Conservation (phyloP, 73 alveolate genomes). For the Stentor roeselii region DNA sequence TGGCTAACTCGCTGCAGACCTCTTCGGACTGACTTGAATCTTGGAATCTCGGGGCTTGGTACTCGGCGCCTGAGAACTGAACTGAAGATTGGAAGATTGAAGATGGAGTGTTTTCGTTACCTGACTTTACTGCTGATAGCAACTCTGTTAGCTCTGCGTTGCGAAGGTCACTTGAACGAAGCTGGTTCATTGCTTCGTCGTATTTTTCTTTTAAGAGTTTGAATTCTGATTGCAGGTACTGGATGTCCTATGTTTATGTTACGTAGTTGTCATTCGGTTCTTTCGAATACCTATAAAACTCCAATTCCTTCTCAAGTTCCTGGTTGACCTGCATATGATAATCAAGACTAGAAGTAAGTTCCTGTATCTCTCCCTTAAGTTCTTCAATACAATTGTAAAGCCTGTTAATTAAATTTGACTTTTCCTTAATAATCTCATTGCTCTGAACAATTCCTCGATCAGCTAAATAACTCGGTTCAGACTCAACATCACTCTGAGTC, state of each 20-base stretch:
- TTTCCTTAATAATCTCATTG: background rate
- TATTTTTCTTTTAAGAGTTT: background rate
- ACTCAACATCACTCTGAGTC: background rate
- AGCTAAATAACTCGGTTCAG: background rate
- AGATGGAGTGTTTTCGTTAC: background rate
- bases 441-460: background rate
- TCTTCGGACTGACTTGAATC: background rate
- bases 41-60: background rate
- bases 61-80: background rate
- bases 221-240: background rate
- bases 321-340: background rate
- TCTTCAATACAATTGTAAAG: background rate
- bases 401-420: background rate
- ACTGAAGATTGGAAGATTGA: background rate
- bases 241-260: background rate
- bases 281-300: background rate
- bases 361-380: background rate
- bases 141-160: background rate
- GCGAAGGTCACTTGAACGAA: background rate
- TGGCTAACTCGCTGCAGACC: background rate
- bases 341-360: background rate
- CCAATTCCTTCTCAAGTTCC: background rate
- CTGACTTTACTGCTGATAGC: background rate
- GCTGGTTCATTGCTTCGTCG: background rate
- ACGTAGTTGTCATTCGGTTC: background rate